Conservation (phyloP, 345 rosid genomes). For the Citropsis articulata region DNA sequence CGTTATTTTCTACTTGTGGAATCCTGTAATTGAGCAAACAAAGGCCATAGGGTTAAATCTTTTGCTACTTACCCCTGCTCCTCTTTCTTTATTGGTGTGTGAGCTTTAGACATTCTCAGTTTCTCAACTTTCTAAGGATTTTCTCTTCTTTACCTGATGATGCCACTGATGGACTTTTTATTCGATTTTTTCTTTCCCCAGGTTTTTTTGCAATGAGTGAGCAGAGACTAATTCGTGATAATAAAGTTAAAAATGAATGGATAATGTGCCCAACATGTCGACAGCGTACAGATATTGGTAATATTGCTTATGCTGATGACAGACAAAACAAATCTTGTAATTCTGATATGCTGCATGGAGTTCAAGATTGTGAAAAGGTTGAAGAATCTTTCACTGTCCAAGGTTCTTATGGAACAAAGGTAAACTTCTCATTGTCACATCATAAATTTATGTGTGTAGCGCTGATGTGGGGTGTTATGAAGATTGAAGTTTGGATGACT, state of each 20-base stretch:
- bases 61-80: neutral
- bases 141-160: neutral
- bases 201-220: constrained; percentile 87
- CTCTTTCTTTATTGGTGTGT: neutral
- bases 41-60: neutral
- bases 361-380: constrained; percentile 41
- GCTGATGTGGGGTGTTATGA: neutral
- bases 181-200: constrained; percentile 28
- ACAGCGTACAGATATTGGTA: constrained; percentile 79
- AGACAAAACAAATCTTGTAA: constrained; percentile 33
- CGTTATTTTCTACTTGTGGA: neutral
- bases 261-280: constrained; percentile 94
- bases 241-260: constrained; percentile 55
- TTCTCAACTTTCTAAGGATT: neutral
- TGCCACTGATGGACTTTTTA: neutral
- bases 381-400: constrained; percentile 66
- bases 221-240: constrained; percentile 39
- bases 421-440: constrained; percentile 15
- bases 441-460: too few species aligned
- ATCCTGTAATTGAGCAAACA: neutral
- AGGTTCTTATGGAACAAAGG: constrained; percentile 99
- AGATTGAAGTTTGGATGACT: neutral
- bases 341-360: constrained; percentile 25
- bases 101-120: neutral
- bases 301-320: constrained; percentile 82